Evolutionary conservation across 768 basidiomycete species (phyloP), one percentile per base, ranked within the genome.

Genomic region (Lentinus tigrinus): DNA sequence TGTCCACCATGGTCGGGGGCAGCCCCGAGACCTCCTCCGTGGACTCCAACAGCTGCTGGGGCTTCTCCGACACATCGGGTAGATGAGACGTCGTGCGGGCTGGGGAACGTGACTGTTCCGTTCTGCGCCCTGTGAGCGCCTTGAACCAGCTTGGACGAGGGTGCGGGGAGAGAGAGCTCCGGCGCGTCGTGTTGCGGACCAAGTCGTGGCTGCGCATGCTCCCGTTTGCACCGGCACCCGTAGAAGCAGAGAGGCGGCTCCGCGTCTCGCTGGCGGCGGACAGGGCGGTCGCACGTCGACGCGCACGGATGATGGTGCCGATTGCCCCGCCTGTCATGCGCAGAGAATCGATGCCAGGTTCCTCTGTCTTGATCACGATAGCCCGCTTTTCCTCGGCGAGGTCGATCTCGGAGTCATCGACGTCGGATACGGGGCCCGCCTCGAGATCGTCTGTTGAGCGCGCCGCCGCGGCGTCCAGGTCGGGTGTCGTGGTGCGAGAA

Each of bases 291-390:
- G 63, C 67, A 10, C 69, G 58, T 21, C 69, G 65, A 43, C 64
- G 64, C 0, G 87, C 86, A 13, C 87, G 81, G 54, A 95, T 91
- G 63, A 97, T 88, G 64, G 89, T 91, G 5, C 95, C 94, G 23
- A 96, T 78, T 0, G 93, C 81, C 6, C 94, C 93, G 61, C 93
- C 93, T 0, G 89, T 88, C 19, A 94, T 93, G 19, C 95, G 84
- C 1, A 97, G 78, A 0, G 95, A 83, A 61, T 93, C 93, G 71
- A 95, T 86, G 0, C 94, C 94, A 0, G 95, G 94, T 66, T 96
- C 91, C 70, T 95, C 93, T 16, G 84, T 58, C 59, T 56, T 60
- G 50, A 63, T 61, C 21, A 70, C 58, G 52, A 70, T 68, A 14
- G 63, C 59, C 24, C 61, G 62, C 24, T 57, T 63, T 47, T 67